These are phyloP conservation scores for Syncephalastrum contaminatum DNA, from an alignment of 371 early-diverging fungal genomes.

Conservation along the genomic window DNA sequence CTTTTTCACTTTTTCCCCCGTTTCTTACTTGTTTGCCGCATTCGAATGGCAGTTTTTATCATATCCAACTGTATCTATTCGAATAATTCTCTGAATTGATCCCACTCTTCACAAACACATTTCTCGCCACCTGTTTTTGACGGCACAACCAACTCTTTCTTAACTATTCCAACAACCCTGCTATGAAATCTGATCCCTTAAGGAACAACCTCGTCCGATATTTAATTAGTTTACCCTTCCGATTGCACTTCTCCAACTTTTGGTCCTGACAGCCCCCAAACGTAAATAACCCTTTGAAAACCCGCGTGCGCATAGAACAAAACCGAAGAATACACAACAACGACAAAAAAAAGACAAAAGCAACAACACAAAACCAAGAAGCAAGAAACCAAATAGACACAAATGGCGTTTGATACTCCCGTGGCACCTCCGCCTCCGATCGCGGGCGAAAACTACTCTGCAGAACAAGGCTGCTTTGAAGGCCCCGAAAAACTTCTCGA, in stretches of 20 bases:
- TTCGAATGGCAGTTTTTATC: constrained; percentile 22
- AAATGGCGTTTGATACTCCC: constrained; percentile 20
- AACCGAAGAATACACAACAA: neutral
- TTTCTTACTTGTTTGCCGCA: neutral
- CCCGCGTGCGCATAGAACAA: neutral
- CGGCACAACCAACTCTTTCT: constrained; percentile 7
- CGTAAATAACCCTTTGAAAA: constrained; percentile 1
- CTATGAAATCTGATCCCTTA: constrained; percentile 37
- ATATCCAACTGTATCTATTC: constrained; percentile 16
- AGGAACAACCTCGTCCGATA: constrained; percentile 40
- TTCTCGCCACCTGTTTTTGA: constrained; percentile 10
- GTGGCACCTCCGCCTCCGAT: constrained; percentile 23
- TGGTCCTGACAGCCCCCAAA: constrained; percentile 42
- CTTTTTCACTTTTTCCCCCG: neutral
- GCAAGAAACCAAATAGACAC: constrained; percentile 3
- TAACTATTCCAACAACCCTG: constrained; percentile 14
- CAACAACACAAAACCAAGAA: constrained; percentile 1
- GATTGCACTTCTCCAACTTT: constrained; percentile 50
- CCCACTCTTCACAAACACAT: constrained; percentile 19
- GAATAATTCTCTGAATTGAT: constrained; percentile 2
- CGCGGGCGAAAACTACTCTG: constrained; percentile 40
- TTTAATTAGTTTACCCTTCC: constrained; percentile 46
- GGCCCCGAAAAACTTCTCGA: constrained; percentile 97
- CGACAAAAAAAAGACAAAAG: neutral
- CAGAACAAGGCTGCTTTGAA: constrained; percentile 66